Evolutionary conservation across 768 basidiomycete species (phyloP).

Genomic region (Leccinellum rugosiceps): DNA sequence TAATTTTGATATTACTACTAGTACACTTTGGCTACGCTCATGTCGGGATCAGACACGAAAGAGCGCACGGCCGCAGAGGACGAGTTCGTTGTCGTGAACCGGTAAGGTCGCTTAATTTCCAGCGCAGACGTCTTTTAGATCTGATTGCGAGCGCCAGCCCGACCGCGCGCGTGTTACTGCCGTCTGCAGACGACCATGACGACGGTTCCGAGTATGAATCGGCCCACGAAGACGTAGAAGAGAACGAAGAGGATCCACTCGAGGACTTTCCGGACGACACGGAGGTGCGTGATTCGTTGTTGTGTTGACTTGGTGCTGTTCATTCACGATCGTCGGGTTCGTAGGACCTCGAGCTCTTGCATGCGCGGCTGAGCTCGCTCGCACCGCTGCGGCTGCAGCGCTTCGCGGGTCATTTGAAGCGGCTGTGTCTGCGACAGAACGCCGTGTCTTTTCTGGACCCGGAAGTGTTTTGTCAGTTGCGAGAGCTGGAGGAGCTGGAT

Average conservation of each 20-base stretch:
- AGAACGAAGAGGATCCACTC: conserved; percentile 63
- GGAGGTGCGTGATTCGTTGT: conserved; percentile 48
- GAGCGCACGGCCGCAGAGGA: conserved; percentile 14
- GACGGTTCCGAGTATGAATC: conserved; percentile 38
- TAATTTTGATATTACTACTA: conserved; percentile 5
- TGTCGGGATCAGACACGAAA: conserved; percentile 21
- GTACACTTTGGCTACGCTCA: conserved; percentile 4
- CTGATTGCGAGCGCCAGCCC: conserved; percentile 18
- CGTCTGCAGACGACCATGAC: conserved; percentile 30
- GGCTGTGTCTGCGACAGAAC: conserved; percentile 86
- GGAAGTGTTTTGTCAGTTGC: conserved; percentile 62
- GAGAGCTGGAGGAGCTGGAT: conserved; percentile 83
- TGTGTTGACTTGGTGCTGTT: not conserved
- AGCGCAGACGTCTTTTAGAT: not conserved
- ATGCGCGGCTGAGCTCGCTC: conserved; percentile 71
- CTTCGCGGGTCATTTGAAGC: conserved; percentile 66
- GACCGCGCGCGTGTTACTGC: conserved; percentile 48
- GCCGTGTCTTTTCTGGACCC: conserved; percentile 70
- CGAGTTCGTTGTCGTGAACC: conserved; percentile 22
- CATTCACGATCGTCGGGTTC: not conserved
- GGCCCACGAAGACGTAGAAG: conserved; percentile 39
- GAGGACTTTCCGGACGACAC: conserved; percentile 81
- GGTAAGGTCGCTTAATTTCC: conserved; percentile 11
- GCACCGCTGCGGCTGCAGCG: conserved; percentile 65
- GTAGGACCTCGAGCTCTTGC: conserved; percentile 85